phyloP scores from a whole-genome alignment of 2,329 filamentous ascomycete genomes.

The Fonsecaea pedrosoi region DNA sequence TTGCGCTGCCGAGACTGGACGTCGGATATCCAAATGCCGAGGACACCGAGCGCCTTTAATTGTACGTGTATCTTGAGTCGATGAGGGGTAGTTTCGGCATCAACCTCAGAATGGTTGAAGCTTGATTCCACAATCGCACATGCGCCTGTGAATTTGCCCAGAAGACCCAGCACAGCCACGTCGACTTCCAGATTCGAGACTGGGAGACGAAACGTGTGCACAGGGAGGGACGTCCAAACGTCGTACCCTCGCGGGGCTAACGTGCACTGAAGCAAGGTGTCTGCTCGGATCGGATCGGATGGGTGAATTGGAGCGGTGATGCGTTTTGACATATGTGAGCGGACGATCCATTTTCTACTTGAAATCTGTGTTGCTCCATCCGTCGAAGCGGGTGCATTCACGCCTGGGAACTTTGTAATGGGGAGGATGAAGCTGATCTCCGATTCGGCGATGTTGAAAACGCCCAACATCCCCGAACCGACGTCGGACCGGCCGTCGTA shows the following conservation, averaged over 20 bases:
- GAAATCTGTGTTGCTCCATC: constrained; percentile 39
- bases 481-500: constrained; percentile 73
- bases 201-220: constrained; percentile 68
- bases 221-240: constrained; percentile 76
- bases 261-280: constrained; percentile 65
- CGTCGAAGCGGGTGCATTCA: constrained; percentile 29
- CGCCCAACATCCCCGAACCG: constrained; percentile 77
- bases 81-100: constrained; percentile 41
- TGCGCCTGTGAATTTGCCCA: constrained; percentile 88
- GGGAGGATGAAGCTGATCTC: constrained; percentile 72
- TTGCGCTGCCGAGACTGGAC: constrained; percentile 42
- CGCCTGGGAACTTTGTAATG: constrained; percentile 74
- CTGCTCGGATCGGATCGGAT: constrained; percentile 44
- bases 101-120: constrained; percentile 64
- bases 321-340: constrained; percentile 71
- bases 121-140: constrained; percentile 74
- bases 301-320: constrained; percentile 62
- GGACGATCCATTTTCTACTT: constrained; percentile 70
- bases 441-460: constrained; percentile 79
- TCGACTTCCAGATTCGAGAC: constrained; percentile 39
- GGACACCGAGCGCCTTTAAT: constrained; percentile 77
- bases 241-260: constrained; percentile 75
- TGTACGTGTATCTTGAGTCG: constrained; percentile 69
- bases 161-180: constrained; percentile 75
- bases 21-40: constrained; percentile 75